Percentiles rank a stretch among this genome's conserved stretches.
These are phyloP conservation scores for Tritrichomonas foetus DNA, from an alignment of 208 protist species.

Conservation along the genomic window DNA sequence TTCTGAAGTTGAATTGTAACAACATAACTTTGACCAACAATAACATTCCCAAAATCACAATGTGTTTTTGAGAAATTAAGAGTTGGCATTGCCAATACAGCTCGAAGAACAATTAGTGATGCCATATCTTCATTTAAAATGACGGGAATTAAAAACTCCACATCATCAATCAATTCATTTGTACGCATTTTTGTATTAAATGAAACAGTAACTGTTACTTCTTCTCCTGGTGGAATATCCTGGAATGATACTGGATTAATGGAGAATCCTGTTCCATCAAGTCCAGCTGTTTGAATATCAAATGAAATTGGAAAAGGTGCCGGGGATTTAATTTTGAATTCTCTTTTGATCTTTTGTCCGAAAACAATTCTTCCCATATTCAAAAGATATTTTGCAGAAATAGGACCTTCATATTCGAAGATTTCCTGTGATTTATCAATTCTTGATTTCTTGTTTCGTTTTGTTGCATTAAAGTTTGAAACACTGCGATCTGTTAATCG, in stretches of 20 bases:
- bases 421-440: background rate
- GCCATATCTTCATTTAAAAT: background rate
- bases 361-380: slow-evolving; percentile 35
- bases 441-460: background rate
- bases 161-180: background rate
- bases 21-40: background rate
- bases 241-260: background rate
- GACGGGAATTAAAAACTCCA: background rate
- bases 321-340: background rate
- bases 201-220: background rate
- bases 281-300: background rate
- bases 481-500: background rate
- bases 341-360: background rate
- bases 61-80: background rate
- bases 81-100: background rate
- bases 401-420: background rate
- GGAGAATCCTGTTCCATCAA: background rate
- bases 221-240: background rate
- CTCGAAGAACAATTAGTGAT: background rate
- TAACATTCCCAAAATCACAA: slow-evolving; percentile 24
- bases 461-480: no score
- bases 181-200: background rate
- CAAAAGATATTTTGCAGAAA: background rate
- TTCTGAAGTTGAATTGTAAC: background rate
- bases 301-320: slow-evolving; percentile 24